A percentile compares a stretch with the other conserved stretches of the same genome.
These are phyloP conservation scores for Tolypocladium nubicola DNA, from an alignment of 2,329 filamentous ascomycete genomes.

Conservation along the genomic window DNA sequence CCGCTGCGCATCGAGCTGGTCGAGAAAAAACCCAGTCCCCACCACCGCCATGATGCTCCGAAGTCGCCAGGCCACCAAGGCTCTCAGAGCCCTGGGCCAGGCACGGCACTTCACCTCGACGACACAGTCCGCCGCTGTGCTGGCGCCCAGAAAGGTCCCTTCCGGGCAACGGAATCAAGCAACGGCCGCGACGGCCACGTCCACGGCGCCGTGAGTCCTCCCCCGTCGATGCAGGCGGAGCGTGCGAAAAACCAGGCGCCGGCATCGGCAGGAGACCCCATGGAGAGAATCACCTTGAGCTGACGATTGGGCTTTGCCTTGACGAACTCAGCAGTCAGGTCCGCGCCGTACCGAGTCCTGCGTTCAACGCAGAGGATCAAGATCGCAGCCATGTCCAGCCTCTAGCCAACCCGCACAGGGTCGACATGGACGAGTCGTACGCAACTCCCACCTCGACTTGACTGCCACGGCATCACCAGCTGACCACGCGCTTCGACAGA, in stretches of 20 bases:
- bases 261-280: conserved; percentile 4
- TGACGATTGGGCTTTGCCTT: background rate
- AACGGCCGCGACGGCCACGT: conserved; percentile 33
- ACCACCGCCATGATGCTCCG: conserved; percentile 33
- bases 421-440: conserved; percentile 73
- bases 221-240: background rate
- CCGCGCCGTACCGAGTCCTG: conserved; percentile 52
- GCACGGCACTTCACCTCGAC: conserved; percentile 30
- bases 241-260: background rate
- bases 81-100: conserved; percentile 32
- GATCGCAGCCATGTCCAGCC: conserved; percentile 56
- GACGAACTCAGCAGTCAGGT: conserved; percentile 18
- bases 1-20: background rate
- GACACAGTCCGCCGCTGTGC: conserved; percentile 22
- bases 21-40: background rate
- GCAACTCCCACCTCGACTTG: conserved; percentile 26
- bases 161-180: conserved; percentile 35
- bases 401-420: conserved; percentile 47
- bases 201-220: conserved; percentile 40
- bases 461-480: background rate
- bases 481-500: conserved; percentile 25
- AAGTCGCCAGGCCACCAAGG: conserved; percentile 34
- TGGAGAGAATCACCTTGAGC: background rate
- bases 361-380: conserved; percentile 41
- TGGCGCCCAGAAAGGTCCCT: conserved; percentile 28